Conservation (phyloP, 2,329 filamentous ascomycete species). For the Lasiodiplodia gonubiensis region DNA sequence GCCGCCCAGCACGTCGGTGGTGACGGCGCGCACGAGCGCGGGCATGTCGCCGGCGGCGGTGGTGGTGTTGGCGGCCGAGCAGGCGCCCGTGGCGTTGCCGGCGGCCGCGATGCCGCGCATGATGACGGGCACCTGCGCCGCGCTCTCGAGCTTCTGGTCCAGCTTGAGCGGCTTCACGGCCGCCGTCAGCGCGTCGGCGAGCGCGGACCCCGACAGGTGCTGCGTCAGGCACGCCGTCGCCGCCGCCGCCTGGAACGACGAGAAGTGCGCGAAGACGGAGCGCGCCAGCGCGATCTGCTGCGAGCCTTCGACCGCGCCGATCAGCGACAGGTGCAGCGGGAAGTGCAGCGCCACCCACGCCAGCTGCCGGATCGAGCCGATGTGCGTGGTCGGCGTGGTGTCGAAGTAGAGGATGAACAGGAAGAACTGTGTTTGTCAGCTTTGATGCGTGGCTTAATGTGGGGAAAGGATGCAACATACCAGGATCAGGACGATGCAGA, state of each 20-base stretch:
- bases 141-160: constrained; percentile 28
- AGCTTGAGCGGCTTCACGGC: constrained; percentile 32
- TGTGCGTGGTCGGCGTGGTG: constrained; percentile 39
- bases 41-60: not conserved
- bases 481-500: constrained; percentile 45
- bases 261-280: constrained; percentile 25
- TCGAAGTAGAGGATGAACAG: constrained; percentile 46
- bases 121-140: constrained; percentile 24
- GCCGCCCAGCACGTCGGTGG: not conserved
- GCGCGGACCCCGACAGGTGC: constrained; percentile 29
- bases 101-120: constrained; percentile 27
- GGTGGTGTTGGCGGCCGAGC: constrained; percentile 26
- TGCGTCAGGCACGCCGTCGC: not conserved
- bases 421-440: constrained; percentile 32
- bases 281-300: constrained; percentile 33
- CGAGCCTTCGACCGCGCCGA: constrained; percentile 40
- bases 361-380: constrained; percentile 43
- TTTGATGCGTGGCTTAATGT: no score
- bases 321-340: constrained; percentile 39
- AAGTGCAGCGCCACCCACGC: constrained; percentile 42
- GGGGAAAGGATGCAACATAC: no score
- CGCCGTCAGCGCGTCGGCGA: constrained; percentile 25
- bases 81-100: constrained; percentile 31
- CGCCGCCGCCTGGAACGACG: not conserved
- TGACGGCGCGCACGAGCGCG: not conserved